Base-by-base conservation (phyloP, 169 alveolate genomes). In the Plasmodium gonderi region DNA sequence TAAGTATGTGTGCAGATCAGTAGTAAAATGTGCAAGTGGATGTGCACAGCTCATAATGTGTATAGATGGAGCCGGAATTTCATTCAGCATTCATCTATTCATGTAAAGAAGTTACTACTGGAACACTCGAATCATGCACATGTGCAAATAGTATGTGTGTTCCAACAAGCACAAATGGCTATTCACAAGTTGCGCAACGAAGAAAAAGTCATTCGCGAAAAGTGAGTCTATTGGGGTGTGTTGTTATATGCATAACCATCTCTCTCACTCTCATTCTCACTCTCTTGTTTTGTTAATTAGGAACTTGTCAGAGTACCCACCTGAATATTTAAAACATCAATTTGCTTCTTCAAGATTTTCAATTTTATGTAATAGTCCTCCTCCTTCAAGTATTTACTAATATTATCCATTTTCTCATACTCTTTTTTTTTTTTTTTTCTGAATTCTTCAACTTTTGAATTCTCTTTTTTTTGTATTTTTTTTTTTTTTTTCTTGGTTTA, bases 371-470 rank as follows among this genome's bases (percentile, higher is more conserved):
- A 91, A 44, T 79, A 87, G 67, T 91, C 91, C 42, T 80, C 91
- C 76, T 79, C 91, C 64, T 26, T 68, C 47, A 69, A 14, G 26
- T 74, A 49, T 60, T 80, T 79, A 64, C 36, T 76, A 42, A 36
- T 29, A n/a, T 33, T 92, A 47, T 79, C 91, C 91, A 74, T 92
- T 68, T 69, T 92, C 65, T n/a, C n/a, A n/a, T n/a, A n/a, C n/a
- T n/a, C 47, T 77, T 42, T 14, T 72, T 8, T 74, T 74, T 82
- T 26, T 26, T 68, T 69, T 36, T 72, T n/a, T 69, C 40, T 38
- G 8, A 29, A 36, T 29, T 26, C 80, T n/a, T n/a, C n/a, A n/a
- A n/a, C n/a, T n/a, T n/a, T n/a, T n/a, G n/a, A 49, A 33, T 20
- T 78, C 49, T 3, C 26, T 49, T 78, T 42, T 75, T 33, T 75